Base-by-base conservation (phyloP, 192 early-diverging fungal genomes). In the Podila minutissima region DNA sequence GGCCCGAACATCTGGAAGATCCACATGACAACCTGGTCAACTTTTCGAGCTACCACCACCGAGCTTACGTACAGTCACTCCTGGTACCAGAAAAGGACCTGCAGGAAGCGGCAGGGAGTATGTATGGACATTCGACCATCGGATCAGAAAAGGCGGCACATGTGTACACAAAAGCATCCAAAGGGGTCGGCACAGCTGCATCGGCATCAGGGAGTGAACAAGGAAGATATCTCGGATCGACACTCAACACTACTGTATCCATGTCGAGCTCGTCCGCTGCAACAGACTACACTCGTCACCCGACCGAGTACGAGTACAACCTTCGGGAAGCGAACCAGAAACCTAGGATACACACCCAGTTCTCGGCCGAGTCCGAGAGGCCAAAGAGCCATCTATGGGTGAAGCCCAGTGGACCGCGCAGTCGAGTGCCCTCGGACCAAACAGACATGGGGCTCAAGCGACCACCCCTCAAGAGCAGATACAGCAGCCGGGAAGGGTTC, bases 71-170 rank as follows among this genome's bases (percentile, higher is more conserved):
- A 20, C 71, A 73, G 50, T 73, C 71, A 5, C 50, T 81, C 2
- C 31, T 81, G 22, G 28, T n/a, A 0, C 67, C 66, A 5, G 77
- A 81, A 53, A 38, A 22, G 6, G 71, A 81, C 24, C 17, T 81
- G 0, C 57, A 48, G 20, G 77, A 81, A 37, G 70, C 77, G 3
- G 71, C 77, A n/a, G 77, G 77, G 28, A 72, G 71, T 48, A 81
- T 81, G 77, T 72, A 81, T 59, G 77, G 77, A 2, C 60, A 28
- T 1, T 81, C 77, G 6, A 81, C 77, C 33, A 65, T 81, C 2
- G 77, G 77, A 51, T 81, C 77, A 0, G 48, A 81, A 64, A 81
- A 81, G 46, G 59, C 70, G 8, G 22, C 33, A 1, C 26, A 62
- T 22, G 64, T 33, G 15, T 67, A 58, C 19, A 19, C 24, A 6